These are phyloP conservation scores for Anthracocystis walkeri DNA, from an alignment of 1,284 basidiomycete species.

Conservation along the genomic window DNA sequence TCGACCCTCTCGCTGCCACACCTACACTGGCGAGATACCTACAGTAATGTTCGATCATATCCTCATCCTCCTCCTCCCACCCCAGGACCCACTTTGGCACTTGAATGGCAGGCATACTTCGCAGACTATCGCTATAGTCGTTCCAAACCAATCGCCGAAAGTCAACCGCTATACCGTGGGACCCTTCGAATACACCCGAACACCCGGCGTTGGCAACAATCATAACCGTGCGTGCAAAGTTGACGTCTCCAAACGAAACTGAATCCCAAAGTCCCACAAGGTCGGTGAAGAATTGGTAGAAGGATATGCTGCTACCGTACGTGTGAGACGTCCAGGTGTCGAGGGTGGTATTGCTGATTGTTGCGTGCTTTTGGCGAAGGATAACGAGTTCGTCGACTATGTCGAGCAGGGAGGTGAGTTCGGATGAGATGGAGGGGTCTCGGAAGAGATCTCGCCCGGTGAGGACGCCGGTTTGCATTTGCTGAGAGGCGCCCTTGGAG, in stretches of 20 bases:
- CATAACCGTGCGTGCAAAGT: constrained; percentile 83
- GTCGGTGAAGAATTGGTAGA: constrained; percentile 95
- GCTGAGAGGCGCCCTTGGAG: constrained; percentile 17
- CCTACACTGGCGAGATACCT: constrained; percentile 69
- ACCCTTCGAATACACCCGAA: constrained; percentile 29
- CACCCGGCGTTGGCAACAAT: constrained; percentile 72
- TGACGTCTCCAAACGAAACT: constrained; percentile 84
- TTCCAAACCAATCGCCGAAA: constrained; percentile 87
- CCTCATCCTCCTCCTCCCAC: constrained; percentile 78
- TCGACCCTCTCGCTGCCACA: constrained; percentile 70
- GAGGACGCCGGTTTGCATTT: constrained; percentile 38
- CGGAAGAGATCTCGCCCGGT: constrained; percentile 77
- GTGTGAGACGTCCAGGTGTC: constrained; percentile 33
- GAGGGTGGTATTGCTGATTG: constrained; percentile 72
- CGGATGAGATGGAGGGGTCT: constrained; percentile 74
- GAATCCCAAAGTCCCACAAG: constrained; percentile 88
- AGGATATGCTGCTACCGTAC: constrained; percentile 70
- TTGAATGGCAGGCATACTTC: constrained; percentile 43
- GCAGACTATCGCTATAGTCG: constrained; percentile 76
- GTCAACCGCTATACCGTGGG: constrained; percentile 80
- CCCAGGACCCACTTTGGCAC: constrained; percentile 75
- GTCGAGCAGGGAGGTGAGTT: constrained; percentile 73
- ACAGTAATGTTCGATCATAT: constrained; percentile 75
- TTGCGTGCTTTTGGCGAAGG: constrained; percentile 12
- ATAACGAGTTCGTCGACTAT: constrained; percentile 39